Percentiles rank a stretch among this genome's conserved stretches.
These are phyloP conservation scores for Scutellaria galericulata DNA, from an alignment of 257 asterid species.

Conservation along the genomic window DNA sequence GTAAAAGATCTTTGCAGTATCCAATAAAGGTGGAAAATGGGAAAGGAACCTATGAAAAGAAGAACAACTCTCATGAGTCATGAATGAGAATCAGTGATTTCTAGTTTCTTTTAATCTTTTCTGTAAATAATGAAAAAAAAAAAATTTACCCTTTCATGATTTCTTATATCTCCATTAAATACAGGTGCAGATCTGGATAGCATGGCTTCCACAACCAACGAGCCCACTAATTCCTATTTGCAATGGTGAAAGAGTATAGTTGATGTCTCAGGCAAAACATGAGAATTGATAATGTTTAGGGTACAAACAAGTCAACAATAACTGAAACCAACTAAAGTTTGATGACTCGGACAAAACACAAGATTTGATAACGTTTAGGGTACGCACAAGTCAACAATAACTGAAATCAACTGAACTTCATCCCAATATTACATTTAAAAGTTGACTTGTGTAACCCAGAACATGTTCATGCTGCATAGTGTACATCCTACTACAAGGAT, in stretches of 20 bases:
- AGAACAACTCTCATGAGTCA: slow-evolving; percentile 23
- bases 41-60: slow-evolving; percentile 64
- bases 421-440: slow-evolving; percentile 8
- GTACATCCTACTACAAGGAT: background rate
- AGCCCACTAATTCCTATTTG: slow-evolving; percentile 69
- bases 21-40: slow-evolving; percentile 78
- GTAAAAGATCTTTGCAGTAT: slow-evolving; percentile 69
- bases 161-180: slow-evolving; percentile 91
- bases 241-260: slow-evolving; percentile 26
- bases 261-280: slow-evolving; percentile 28
- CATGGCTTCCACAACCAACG: slow-evolving; percentile 83
- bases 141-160: slow-evolving; percentile 88
- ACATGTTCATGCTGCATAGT: background rate
- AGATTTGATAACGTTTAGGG: slow-evolving; percentile 16
- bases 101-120: slow-evolving; percentile 12
- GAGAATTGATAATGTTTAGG: slow-evolving; percentile 21
- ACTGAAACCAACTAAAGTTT: background rate
- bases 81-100: slow-evolving; percentile 1
- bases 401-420: slow-evolving; percentile 1
- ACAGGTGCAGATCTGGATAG: slow-evolving; percentile 82
- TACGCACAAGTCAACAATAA: slow-evolving; percentile 5
- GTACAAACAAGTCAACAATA: slow-evolving; percentile 8
- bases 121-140: slow-evolving; percentile 14
- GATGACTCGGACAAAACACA: slow-evolving; percentile 28
- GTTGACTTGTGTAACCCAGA: slow-evolving; percentile 1